These are phyloP conservation scores for Trichophyton schoenleinii DNA, from an alignment of 2,329 filamentous ascomycete genomes.

Conservation along the genomic window DNA sequence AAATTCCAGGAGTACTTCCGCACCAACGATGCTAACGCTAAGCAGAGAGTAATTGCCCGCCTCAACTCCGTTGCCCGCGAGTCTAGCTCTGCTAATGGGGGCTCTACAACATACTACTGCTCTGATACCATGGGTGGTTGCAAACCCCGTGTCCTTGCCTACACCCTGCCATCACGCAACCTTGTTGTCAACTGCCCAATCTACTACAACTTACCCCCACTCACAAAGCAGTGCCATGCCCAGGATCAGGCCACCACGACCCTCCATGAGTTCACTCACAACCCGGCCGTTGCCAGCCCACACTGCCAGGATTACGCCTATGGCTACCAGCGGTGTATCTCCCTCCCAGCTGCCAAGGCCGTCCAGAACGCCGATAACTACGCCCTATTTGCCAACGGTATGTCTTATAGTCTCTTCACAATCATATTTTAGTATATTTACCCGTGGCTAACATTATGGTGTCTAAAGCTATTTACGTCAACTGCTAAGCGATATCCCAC, in stretches of 20 bases:
- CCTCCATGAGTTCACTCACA: constrained; percentile 55
- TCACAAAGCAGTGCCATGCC: constrained; percentile 43
- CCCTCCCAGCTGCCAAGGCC: constrained; percentile 39
- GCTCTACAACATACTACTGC: constrained; percentile 47
- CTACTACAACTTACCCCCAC: constrained; percentile 42
- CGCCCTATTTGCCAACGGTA: constrained; percentile 41
- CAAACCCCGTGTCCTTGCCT: constrained; percentile 43
- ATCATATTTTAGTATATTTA: not conserved
- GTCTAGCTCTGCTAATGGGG: constrained; percentile 40
- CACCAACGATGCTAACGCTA: constrained; percentile 35
- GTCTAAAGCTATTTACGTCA: constrained; percentile 1
- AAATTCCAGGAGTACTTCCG: constrained; percentile 55
- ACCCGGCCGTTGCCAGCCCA: constrained; percentile 39
- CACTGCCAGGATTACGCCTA: constrained; percentile 49
- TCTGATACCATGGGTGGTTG: constrained; percentile 47
- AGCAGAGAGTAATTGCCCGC: constrained; percentile 39
- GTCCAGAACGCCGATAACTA: constrained; percentile 55
- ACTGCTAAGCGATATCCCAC: not conserved
- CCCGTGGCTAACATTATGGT: not conserved
- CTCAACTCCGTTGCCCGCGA: constrained; percentile 45
- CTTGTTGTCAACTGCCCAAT: constrained; percentile 51
- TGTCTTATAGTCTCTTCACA: constrained; percentile 8
- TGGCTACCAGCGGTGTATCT: constrained; percentile 40
- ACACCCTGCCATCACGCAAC: constrained; percentile 44
- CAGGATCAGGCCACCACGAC: constrained; percentile 56